Evolutionary conservation across 371 early-diverging fungal species (phyloP).

Genomic region (Basidiobolus heterosporus): DNA sequence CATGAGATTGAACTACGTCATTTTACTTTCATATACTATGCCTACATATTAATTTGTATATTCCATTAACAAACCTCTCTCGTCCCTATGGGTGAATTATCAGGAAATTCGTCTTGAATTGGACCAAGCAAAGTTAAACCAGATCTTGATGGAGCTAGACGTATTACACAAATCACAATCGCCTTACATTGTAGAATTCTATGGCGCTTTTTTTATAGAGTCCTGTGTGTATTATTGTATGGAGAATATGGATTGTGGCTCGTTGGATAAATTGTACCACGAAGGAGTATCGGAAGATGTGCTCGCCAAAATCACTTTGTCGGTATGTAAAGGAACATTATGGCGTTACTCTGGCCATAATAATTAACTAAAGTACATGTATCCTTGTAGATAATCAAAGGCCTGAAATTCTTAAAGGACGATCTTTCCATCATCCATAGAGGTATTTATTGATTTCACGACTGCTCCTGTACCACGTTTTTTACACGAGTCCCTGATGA

Average conservation of each 20-base stretch:
- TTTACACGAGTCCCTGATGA: no score
- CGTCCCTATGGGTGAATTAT: no score
- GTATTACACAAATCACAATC: constrained; percentile 72
- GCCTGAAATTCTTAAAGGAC: constrained; percentile 74
- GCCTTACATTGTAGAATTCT: constrained; percentile 86
- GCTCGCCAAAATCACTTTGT: constrained; percentile 53
- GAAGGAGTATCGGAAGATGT: constrained; percentile 71
- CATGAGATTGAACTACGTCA: no score
- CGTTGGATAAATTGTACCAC: constrained; percentile 69
- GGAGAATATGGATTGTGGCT: constrained; percentile 91
- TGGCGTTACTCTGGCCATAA: not conserved
- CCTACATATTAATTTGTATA: no score
- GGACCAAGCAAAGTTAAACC: constrained; percentile 68
- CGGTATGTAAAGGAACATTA: constrained; percentile 24
- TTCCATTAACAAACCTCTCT: no score
- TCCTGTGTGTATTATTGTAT: constrained; percentile 88
- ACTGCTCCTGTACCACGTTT: no score
- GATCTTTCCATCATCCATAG: constrained; percentile 81
- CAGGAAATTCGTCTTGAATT: constrained; percentile 84
- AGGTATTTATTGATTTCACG: constrained; percentile 13
- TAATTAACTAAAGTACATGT: not conserved
- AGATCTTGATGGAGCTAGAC: constrained; percentile 83
- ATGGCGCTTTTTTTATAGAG: constrained; percentile 93
- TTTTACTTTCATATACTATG: no score
- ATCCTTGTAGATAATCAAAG: constrained; percentile 56